These are phyloP conservation scores for Gossypium herbaceum DNA, from an alignment of 345 rosid species.

Conservation along the genomic window DNA sequence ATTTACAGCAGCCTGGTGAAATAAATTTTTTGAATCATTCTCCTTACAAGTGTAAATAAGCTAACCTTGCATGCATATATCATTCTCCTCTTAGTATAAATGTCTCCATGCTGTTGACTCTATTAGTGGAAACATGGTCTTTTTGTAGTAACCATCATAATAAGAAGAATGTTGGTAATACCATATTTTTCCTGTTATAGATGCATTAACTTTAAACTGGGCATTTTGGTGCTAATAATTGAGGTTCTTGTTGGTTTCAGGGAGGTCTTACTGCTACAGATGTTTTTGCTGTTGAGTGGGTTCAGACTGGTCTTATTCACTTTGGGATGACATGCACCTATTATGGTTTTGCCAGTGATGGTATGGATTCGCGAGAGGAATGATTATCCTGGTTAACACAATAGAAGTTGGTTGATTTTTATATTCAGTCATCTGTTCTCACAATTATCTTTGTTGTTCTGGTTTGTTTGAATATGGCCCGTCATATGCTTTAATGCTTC, in stretches of 20 bases:
- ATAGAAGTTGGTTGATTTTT: neutral
- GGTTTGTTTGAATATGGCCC: neutral
- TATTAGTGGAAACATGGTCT: neutral
- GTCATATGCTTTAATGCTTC: neutral
- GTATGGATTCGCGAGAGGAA: constrained; percentile 40
- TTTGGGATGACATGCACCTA: constrained; percentile 93
- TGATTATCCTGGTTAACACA: neutral
- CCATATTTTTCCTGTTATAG: neutral
- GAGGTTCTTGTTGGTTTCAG: constrained; percentile 39
- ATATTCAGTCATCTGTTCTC: neutral
- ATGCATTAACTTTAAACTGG: neutral
- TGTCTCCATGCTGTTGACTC: neutral
- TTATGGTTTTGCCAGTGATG: constrained; percentile 97
- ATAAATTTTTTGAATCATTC: neutral
- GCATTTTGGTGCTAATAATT: neutral
- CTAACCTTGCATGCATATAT: neutral
- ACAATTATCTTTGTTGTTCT: neutral
- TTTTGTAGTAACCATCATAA: neutral
- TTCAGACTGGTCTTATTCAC: constrained; percentile 76
- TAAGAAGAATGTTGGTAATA: neutral
- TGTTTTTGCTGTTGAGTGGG: constrained; percentile 97
- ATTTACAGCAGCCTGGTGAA: neutral
- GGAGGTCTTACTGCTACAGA: constrained; percentile 96
- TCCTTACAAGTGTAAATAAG: neutral
- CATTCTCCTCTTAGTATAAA: neutral